These are phyloP conservation scores for Monosporascus ibericus DNA, from an alignment of 2,329 filamentous ascomycete species.

Conservation along the genomic window DNA sequence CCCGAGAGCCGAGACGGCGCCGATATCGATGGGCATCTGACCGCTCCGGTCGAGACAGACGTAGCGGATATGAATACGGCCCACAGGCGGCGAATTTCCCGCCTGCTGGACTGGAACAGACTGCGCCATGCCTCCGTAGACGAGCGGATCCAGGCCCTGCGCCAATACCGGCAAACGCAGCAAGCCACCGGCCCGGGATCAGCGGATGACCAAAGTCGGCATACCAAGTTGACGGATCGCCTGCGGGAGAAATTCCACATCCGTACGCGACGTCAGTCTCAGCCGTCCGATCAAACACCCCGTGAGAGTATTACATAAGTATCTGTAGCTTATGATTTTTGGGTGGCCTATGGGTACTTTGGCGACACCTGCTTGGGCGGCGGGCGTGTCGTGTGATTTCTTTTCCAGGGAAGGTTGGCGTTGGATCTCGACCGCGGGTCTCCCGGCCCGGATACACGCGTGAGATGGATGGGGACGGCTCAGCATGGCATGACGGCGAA, in stretches of 20 bases:
- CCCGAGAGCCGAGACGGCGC: conserved; percentile 1
- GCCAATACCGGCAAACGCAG: conserved; percentile 41
- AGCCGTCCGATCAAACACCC: neutral
- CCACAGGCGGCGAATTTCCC: conserved; percentile 40
- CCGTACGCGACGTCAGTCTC: conserved; percentile 37
- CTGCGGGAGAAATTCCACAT: conserved; percentile 49
- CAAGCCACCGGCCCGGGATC: conserved; percentile 25
- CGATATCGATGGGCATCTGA: conserved; percentile 2
- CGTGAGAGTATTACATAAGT: too few relatives aligned
- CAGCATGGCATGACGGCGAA: too few relatives aligned
- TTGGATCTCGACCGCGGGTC: too few relatives aligned
- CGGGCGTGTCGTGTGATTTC: too few relatives aligned
- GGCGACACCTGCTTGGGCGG: too few relatives aligned
- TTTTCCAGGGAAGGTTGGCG: too few relatives aligned
- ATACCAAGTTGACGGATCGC: conserved; percentile 40
- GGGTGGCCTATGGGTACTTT: too few relatives aligned
- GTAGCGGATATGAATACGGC: conserved; percentile 24
- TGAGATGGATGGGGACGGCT: too few relatives aligned
- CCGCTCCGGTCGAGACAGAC: conserved; percentile 22
- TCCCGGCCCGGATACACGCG: too few relatives aligned
- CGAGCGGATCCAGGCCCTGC: conserved; percentile 55
- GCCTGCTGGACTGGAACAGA: conserved; percentile 50
- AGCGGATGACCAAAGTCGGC: conserved; percentile 30
- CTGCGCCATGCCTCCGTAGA: conserved; percentile 54
- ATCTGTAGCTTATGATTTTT: too few relatives aligned